Conservation (phyloP, 2,329 filamentous ascomycete species). For the Colletotrichum gigasporum region DNA sequence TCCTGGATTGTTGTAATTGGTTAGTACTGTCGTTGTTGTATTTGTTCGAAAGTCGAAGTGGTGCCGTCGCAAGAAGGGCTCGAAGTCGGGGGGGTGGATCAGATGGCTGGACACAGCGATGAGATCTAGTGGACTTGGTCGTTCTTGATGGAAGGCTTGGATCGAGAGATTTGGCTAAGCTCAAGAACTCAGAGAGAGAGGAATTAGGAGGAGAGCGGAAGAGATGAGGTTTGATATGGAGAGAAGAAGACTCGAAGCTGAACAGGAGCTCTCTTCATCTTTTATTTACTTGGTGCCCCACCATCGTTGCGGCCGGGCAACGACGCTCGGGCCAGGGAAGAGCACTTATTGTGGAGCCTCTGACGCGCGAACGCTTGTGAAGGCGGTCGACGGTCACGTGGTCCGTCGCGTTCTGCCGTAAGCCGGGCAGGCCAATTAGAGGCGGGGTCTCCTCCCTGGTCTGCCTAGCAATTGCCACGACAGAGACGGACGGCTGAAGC, state of each 20-base stretch:
- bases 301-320: slow-evolving; percentile 35
- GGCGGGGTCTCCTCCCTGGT: not conserved
- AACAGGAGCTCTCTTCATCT: slow-evolving; percentile 39
- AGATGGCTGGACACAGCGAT: slow-evolving; percentile 53
- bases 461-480: slow-evolving; percentile 24
- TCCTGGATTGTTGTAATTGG: slow-evolving; percentile 62
- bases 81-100: slow-evolving; percentile 59
- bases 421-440: slow-evolving; percentile 5
- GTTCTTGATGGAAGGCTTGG: slow-evolving; percentile 44
- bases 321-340: slow-evolving; percentile 23
- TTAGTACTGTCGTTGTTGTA: slow-evolving; percentile 55
- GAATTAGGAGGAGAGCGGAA: slow-evolving; percentile 28
- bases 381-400: slow-evolving; percentile 10
- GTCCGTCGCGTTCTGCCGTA: not conserved
- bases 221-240: slow-evolving; percentile 37
- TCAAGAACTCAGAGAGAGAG: slow-evolving; percentile 32
- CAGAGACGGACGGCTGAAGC: not conserved
- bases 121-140: slow-evolving; percentile 58
- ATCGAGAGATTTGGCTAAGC: slow-evolving; percentile 34
- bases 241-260: slow-evolving; percentile 36
- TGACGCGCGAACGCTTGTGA: not conserved
- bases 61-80: slow-evolving; percentile 52
- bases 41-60: slow-evolving; percentile 59
- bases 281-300: slow-evolving; percentile 58
- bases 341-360: not conserved